Conservation (phyloP, 176 grass and related monocot species). For the Carex littledalei region DNA sequence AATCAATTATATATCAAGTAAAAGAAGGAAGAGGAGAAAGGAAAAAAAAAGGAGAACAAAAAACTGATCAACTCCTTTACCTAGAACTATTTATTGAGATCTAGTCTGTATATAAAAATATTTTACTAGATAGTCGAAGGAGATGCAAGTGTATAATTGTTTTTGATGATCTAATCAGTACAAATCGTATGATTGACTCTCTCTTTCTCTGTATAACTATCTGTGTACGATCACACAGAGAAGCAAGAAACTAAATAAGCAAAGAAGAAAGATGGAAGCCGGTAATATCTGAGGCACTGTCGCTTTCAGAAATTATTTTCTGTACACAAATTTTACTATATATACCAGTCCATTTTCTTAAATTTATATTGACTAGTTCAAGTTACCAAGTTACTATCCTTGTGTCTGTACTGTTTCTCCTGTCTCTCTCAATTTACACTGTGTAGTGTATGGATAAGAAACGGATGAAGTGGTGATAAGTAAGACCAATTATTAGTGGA, state of each 20-base stretch:
- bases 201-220: not conserved
- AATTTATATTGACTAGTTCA: not conserved
- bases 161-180: too few relatives aligned
- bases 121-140: too few relatives aligned
- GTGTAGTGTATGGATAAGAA: constrained; percentile 52
- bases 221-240: not conserved
- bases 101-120: too few relatives aligned
- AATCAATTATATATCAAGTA: not conserved
- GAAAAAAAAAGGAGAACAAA: not conserved
- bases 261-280: constrained; percentile 25
- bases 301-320: constrained; percentile 28
- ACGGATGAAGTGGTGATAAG: constrained; percentile 50
- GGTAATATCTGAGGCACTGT: constrained; percentile 39
- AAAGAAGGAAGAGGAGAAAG: not conserved
- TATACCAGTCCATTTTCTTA: not conserved
- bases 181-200: too few relatives aligned
- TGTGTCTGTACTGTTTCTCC: not conserved
- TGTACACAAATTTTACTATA: constrained; percentile 10
- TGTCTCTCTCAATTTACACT: not conserved
- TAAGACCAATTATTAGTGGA: constrained; percentile 49
- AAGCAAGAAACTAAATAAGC: constrained; percentile 3
- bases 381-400: not conserved
- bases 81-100: not conserved
- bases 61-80: not conserved
- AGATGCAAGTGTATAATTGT: too few relatives aligned